Conservation (phyloP, 352 stramenopile species). For the Pythium dissotocum region DNA sequence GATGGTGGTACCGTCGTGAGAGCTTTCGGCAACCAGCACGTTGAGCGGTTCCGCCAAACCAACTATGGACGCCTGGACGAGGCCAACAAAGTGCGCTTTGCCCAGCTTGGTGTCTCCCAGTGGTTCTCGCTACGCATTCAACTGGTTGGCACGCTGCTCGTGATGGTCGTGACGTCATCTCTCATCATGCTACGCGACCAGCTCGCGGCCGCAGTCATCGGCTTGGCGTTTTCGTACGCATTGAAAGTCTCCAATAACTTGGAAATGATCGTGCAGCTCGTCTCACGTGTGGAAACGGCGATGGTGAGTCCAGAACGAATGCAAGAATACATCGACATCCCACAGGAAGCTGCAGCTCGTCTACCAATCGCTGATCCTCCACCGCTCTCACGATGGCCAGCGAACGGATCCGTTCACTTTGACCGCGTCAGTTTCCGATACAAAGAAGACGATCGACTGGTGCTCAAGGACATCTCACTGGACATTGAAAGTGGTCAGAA, state of each 20-base stretch:
- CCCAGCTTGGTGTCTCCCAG: constrained; percentile 27
- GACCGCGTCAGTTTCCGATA: constrained; percentile 81
- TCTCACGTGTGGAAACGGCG: constrained; percentile 37
- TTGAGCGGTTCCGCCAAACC: constrained; percentile 27
- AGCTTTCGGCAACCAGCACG: constrained; percentile 29
- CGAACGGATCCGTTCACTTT: constrained; percentile 63
- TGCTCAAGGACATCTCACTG: constrained; percentile 55
- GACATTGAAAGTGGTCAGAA: constrained; percentile 25
- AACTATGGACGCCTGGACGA: constrained; percentile 20
- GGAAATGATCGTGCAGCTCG: constrained; percentile 57
- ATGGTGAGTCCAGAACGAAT: constrained; percentile 61
- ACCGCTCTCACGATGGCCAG: constrained; percentile 47
- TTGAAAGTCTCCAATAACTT: constrained; percentile 79
- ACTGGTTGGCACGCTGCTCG: constrained; percentile 38
- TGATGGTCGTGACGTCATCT: constrained; percentile 35
- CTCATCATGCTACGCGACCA: constrained; percentile 30
- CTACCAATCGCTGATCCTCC: not conserved
- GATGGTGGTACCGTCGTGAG: constrained; percentile 40
- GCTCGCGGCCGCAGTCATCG: constrained; percentile 63
- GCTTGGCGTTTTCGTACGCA: constrained; percentile 84
- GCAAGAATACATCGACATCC: constrained; percentile 39
- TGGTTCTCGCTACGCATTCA: constrained; percentile 56
- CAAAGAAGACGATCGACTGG: constrained; percentile 35
- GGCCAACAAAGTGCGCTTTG: constrained; percentile 31
- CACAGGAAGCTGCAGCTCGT: constrained; percentile 21